Conservation (phyloP, 108 stramenopile genomes). For the Pseudonitzschia pungens region DNA sequence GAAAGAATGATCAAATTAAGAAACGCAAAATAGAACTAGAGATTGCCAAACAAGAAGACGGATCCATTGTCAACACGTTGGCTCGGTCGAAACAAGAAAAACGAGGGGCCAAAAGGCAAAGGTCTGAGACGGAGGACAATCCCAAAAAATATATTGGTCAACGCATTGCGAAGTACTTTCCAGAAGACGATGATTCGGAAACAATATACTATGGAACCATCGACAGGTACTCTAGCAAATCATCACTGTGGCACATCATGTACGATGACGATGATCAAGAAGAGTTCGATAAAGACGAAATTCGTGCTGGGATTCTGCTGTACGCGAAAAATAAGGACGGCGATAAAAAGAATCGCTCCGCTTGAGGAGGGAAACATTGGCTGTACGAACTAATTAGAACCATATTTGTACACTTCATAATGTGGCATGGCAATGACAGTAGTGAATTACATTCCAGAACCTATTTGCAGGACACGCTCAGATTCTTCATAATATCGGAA, state of each 20-base stretch:
- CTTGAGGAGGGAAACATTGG: not conserved
- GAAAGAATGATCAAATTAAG: constrained; percentile 1
- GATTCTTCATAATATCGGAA: no score
- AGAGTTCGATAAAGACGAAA: constrained; percentile 36
- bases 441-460: no score
- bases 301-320: constrained; percentile 16
- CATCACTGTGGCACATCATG: constrained; percentile 35
- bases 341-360: not conserved
- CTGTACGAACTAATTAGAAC: not conserved
- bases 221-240: constrained; percentile 19
- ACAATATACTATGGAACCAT: constrained; percentile 50
- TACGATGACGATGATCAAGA: constrained; percentile 81
- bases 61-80: not conserved
- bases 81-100: not conserved
- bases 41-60: not conserved
- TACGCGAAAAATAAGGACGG: constrained; percentile 2
- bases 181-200: constrained; percentile 16
- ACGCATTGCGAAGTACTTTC: constrained; percentile 61
- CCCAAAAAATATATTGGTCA: constrained; percentile 36
- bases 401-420: not conserved
- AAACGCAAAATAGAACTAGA: constrained; percentile 13
- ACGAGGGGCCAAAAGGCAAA: not conserved
- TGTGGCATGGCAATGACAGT: no score
- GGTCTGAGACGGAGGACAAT: not conserved
- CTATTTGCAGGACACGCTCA: no score